Percentiles rank a stretch among this genome's conserved stretches.
phyloP scores from a whole-genome alignment of 2,329 filamentous ascomycete genomes.

The Colletotrichum spaethianum region DNA sequence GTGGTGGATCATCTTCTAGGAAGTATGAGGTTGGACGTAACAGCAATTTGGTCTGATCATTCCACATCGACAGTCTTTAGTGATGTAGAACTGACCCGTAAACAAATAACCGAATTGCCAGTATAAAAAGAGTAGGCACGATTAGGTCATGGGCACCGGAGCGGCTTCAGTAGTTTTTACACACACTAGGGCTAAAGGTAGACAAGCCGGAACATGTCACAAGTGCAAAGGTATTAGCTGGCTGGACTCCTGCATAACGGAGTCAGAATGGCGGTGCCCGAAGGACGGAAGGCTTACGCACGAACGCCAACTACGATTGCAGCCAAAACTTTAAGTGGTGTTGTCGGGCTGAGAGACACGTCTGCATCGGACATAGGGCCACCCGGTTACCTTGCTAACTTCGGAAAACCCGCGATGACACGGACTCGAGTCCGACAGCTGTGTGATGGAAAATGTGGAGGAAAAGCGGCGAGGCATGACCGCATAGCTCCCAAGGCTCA shows the following conservation, averaged over 20 bases:
- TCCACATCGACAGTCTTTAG: neutral
- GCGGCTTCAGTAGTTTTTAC: neutral
- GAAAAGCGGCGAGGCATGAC: neutral
- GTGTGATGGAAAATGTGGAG: neutral
- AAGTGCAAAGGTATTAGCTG: too few species aligned
- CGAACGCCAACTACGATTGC: neutral
- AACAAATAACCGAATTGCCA: neutral
- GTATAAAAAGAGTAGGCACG: neutral
- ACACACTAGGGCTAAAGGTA: neutral
- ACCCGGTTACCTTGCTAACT: neutral
- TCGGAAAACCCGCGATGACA: neutral
- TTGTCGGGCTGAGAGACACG: neutral
- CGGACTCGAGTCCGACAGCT: too few species aligned
- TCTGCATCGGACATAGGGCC: neutral
- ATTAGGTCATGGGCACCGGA: neutral
- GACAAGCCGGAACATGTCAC: too few species aligned
- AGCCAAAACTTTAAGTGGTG: neutral
- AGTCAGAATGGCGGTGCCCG: neutral
- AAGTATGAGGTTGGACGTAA: neutral
- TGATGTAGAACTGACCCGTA: neutral
- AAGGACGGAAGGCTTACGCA: neutral
- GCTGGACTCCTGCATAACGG: neutral
- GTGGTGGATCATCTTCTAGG: neutral
- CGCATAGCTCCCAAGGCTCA: neutral
- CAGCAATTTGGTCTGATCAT: neutral